Conservation (phyloP, 805 yeast species). For the Ogataea trehaloabstinens region DNA sequence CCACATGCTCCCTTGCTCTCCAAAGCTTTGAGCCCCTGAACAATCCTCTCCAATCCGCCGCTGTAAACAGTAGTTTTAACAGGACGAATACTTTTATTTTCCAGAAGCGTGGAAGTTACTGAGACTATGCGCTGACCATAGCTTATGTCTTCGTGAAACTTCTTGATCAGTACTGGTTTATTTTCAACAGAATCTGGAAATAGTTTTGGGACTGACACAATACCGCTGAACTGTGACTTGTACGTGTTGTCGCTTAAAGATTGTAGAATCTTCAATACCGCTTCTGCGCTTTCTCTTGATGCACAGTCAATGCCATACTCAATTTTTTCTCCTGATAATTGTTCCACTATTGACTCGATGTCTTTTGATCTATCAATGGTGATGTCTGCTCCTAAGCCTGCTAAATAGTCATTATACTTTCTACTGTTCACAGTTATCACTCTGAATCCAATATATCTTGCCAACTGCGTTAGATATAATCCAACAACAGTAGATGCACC, state of each 20-base stretch:
- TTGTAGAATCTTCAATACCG: conserved; percentile 31
- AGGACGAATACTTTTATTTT: conserved; percentile 30
- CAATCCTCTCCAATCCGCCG: conserved; percentile 21
- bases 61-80: conserved; percentile 34
- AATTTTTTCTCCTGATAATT: conserved; percentile 25
- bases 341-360: conserved; percentile 21
- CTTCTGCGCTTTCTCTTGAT: conserved; percentile 39
- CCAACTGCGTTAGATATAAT: conserved; percentile 40
- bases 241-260: background rate
- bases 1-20: conserved; percentile 11
- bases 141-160: conserved; percentile 41
- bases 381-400: conserved; percentile 29
- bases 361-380: conserved; percentile 36
- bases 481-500: conserved; percentile 51
- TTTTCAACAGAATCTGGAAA: conserved; percentile 26
- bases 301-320: conserved; percentile 44
- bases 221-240: conserved; percentile 34
- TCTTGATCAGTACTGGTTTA: conserved; percentile 37
- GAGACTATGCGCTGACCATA: conserved; percentile 37
- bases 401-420: conserved; percentile 22
- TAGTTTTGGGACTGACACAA: conserved; percentile 35
- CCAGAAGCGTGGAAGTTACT: conserved; percentile 33
- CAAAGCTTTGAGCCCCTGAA: conserved; percentile 5
- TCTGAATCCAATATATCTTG: conserved; percentile 37
- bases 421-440: conserved; percentile 33